Conservation (phyloP, 768 basidiomycete species). For the Butyriboletus loyo region DNA sequence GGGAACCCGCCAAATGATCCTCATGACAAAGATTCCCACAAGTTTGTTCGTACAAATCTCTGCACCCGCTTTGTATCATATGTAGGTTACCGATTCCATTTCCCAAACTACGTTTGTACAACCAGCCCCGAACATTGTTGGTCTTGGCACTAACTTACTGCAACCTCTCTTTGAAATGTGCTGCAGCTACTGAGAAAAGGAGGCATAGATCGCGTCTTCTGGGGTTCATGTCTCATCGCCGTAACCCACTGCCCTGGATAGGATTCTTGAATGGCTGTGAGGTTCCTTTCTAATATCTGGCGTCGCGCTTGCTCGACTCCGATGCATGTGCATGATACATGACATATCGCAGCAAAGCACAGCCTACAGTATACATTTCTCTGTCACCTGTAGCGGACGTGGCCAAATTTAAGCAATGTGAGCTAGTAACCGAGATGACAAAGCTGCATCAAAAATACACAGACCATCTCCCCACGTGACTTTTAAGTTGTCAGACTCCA, state of each 20-base stretch:
- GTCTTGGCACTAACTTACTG: neutral
- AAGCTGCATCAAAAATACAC: no score
- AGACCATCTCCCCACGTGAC: no score
- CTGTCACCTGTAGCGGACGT: no score
- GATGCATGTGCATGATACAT: neutral
- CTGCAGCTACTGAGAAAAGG: neutral
- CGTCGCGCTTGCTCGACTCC: neutral
- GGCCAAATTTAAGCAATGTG: no score
- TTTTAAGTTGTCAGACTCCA: no score
- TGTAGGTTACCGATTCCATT: neutral
- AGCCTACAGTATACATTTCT: no score
- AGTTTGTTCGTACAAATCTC: neutral
- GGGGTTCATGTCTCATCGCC: no score
- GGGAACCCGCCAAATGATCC: slow-evolving; percentile 4
- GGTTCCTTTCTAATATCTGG: neutral
- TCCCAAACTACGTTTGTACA: neutral
- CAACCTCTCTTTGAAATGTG: neutral
- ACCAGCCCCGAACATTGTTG: neutral
- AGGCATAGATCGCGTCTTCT: neutral
- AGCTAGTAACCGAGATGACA: no score
- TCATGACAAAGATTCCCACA: neutral
- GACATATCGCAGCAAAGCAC: neutral
- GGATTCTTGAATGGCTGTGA: neutral
- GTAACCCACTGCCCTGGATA: neutral
- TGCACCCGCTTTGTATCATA: neutral